Percentiles rank a stretch among this genome's conserved stretches.
These are phyloP conservation scores for Helotiales sp. DNA, from an alignment of 2,329 filamentous ascomycete species.

Conservation along the genomic window DNA sequence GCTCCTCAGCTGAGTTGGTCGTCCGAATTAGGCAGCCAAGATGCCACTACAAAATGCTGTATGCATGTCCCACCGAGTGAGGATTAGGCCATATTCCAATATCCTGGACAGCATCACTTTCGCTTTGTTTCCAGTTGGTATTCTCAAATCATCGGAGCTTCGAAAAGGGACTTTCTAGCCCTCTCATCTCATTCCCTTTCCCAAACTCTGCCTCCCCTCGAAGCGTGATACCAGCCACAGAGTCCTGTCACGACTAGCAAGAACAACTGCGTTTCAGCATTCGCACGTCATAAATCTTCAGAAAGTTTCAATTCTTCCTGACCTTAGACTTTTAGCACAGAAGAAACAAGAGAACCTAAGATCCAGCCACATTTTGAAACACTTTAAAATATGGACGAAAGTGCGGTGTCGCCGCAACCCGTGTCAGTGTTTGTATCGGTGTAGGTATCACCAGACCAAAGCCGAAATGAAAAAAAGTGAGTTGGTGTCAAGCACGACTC, in stretches of 20 bases:
- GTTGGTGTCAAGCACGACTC: neutral
- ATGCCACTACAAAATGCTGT: neutral
- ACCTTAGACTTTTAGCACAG: neutral
- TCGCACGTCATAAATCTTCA: neutral
- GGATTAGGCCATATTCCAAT: too few species aligned
- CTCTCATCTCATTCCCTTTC: too few species aligned
- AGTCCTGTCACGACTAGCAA: too few species aligned
- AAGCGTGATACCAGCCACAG: too few species aligned
- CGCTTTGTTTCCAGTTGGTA: too few species aligned
- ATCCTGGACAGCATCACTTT: too few species aligned
- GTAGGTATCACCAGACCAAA: neutral
- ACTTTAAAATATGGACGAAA: neutral
- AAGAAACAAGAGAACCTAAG: neutral
- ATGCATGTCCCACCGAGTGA: too few species aligned
- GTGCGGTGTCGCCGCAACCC: too few species aligned
- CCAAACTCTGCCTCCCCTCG: neutral
- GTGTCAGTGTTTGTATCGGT: too few species aligned
- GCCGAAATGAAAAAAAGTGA: neutral
- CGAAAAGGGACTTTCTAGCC: too few species aligned
- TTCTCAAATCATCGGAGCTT: too few species aligned
- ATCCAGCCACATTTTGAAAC: neutral
- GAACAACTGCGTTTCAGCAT: neutral
- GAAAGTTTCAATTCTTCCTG: neutral
- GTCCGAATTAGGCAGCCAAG: slow-evolving; percentile 1
- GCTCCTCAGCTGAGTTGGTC: neutral